These are phyloP conservation scores for Geotrichum phurueaensis DNA, from an alignment of 1,139 yeast genomes.

Conservation along the genomic window DNA sequence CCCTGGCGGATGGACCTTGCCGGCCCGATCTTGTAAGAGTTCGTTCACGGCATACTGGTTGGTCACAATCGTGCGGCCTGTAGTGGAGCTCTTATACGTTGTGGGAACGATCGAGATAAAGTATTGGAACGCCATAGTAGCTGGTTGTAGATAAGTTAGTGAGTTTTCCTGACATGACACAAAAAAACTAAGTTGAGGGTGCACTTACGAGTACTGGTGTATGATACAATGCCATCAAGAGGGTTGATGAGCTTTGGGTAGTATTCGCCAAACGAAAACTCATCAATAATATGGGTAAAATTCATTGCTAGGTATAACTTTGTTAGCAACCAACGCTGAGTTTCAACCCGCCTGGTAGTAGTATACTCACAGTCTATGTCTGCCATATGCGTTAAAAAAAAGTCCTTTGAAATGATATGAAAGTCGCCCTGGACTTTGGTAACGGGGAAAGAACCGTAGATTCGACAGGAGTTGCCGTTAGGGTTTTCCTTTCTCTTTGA, in stretches of 20 bases:
- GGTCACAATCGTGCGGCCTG: constrained; percentile 71
- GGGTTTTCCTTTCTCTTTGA: constrained; percentile 3
- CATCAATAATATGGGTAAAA: constrained; percentile 79
- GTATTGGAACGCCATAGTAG: constrained; percentile 43
- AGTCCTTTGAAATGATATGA: constrained; percentile 50
- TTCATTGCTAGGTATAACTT: constrained; percentile 35
- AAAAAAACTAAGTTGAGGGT: constrained; percentile 3
- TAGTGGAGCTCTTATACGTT: constrained; percentile 47
- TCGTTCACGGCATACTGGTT: constrained; percentile 82
- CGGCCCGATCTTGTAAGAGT: constrained; percentile 31
- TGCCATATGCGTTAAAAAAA: not conserved
- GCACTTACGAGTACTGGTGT: constrained; percentile 36
- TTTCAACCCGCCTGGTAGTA: not conserved
- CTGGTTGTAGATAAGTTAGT: not conserved
- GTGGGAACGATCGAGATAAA: constrained; percentile 82
- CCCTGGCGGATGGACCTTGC: constrained; percentile 50
- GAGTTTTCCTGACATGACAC: not conserved
- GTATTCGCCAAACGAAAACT: constrained; percentile 85
- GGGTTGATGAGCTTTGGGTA: constrained; percentile 85
- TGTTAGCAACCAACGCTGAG: not conserved
- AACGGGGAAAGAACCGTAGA: constrained; percentile 81
- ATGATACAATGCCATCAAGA: constrained; percentile 49
- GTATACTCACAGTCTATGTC: constrained; percentile 56
- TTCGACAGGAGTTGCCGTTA: constrained; percentile 65
- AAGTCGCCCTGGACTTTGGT: constrained; percentile 82